Evolutionary conservation across 2,329 filamentous ascomycete genomes (phyloP), one percentile per base, ranked within the genome.

Genomic region (Myriosclerotinia curreyana): DNA sequence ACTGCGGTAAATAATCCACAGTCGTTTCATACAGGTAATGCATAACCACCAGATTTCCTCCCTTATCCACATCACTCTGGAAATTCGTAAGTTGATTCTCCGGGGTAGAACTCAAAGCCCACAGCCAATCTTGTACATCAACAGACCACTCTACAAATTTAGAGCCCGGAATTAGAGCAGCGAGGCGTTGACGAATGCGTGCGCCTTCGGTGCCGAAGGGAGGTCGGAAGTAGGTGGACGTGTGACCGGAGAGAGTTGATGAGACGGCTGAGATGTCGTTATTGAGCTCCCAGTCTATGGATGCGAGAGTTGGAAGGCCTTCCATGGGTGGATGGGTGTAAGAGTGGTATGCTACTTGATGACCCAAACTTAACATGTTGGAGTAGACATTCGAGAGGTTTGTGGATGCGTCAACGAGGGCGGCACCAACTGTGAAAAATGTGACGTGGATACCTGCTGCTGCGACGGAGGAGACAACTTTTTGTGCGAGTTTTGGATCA

Each of bases 61-160:
- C 87, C 70, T 81, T 83, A 31, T 79, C 77, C 3, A 90, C 80
- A 71, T 88, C 85, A 4, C 83, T 79, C 72, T 83, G 80, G 76
- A 90, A 90, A 15, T 86, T 84, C 4, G 84, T 83, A 17, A 88
- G 76, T 75, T 90, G 87, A 71, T 86, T 85, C 77, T 88, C 83
- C 0, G 87, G 87, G 4, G 86, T 89, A 51, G 76, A 71, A 0
- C 79, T 82, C 72, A 81, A 76, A 1, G 85, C 86, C 85, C 86
- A 90, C 31, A 87, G 71, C 85, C 86, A 90, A 73, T 90, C 87
- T 77, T 90, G 85, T 40, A 89, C 83, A 70, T 90, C 87, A 52
- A 90, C 83, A 70, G 81, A 86, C 87, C 87, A 90, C 73, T 85
- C 85, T 60, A 89, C 81, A 51, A 89, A 82, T 68, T 83, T 82